Base-by-base conservation (phyloP, 345 rosid species). In the Pistacia vera region DNA sequence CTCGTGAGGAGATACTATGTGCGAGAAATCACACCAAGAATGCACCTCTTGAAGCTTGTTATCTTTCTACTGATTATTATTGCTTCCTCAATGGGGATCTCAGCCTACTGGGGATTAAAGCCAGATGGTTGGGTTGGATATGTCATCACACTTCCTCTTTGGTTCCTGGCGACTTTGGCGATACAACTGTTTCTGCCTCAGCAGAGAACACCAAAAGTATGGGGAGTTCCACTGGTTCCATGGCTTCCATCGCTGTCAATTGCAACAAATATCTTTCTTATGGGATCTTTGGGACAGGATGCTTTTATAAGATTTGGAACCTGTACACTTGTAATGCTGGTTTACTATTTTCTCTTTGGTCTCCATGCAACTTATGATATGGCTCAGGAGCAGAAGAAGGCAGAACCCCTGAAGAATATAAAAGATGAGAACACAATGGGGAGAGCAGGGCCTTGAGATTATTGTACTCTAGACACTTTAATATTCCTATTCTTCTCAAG, bases 181-280 rank as follows among this genome's bases (percentile, higher is more conserved):
- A 71, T 90, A 63, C 58, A 74, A 41, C 44, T 76, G 41, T 64
- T 81, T 49, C 63, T 90, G 67, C 89, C 89, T 52, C 92, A 85
- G 80, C 89, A 85, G 81, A 84, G 91, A 80, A 75, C 70, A 20
- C 90, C 95, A 2, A 88, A 85, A 66, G 61, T 86, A 58, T 88
- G 95, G 95, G 95, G 92, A 9, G 92, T 90, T 28, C 94, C 94
- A 1, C 82, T 90, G 30, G 92, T 85, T 70, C 94, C 95, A 16
- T 90, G 92, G 95, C 72, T 90, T 67, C 92, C 90, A 59, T 88
- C 92, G 9, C 70, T 83, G 81, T 87, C 92, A 25, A 86, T 87
- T 68, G 95, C 90, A 62, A 81, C 64, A n/a, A 90, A 91, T 73
- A 78, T 87, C 71, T 87, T 91, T 63, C 87, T 91, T 44, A 87